phyloP scores from a whole-genome alignment of 495 filamentous ascomycete genomes.

The Darksidea phi region DNA sequence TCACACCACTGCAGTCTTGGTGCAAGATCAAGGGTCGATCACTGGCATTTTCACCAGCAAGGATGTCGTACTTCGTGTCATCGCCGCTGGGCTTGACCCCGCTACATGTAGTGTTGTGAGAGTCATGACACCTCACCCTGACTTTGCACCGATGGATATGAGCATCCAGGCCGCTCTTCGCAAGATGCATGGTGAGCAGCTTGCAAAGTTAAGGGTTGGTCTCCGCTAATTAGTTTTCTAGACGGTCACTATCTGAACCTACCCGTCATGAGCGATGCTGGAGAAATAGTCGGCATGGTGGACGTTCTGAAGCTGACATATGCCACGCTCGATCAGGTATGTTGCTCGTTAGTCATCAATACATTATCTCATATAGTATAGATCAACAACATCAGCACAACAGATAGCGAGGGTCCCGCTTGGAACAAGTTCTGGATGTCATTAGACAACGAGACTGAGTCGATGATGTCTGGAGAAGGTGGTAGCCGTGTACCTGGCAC shows the following conservation, averaged over 20 bases:
- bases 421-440: slow-evolving; percentile 99
- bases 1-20: slow-evolving; percentile 92
- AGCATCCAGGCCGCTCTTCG: slow-evolving; percentile 95
- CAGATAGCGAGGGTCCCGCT: slow-evolving; percentile 88
- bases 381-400: slow-evolving; percentile 75
- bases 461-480: slow-evolving; percentile 85
- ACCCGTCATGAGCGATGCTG: slow-evolving; percentile 94
- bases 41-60: slow-evolving; percentile 99
- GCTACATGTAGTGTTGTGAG: slow-evolving; percentile 93
- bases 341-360: slow-evolving; percentile 27
- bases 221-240: slow-evolving; percentile 41
- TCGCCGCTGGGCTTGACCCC: slow-evolving; percentile 93
- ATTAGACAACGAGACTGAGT: slow-evolving; percentile 93
- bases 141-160: slow-evolving; percentile 98
- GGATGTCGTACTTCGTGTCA: slow-evolving; percentile 96
- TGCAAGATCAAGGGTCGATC: slow-evolving; percentile 95
- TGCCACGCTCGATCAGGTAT: slow-evolving; percentile 93
- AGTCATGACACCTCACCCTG: slow-evolving; percentile 98
- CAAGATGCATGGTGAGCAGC: slow-evolving; percentile 90
- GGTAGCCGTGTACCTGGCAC: slow-evolving; percentile 64
- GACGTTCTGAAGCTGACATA: slow-evolving; percentile 98
- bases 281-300: slow-evolving; percentile 98
- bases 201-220: not conserved
- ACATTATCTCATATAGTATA: slow-evolving; percentile 38
- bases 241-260: slow-evolving; percentile 98